Conservation (phyloP, 805 yeast genomes). For the Nakazawaea wyomingensis region DNA sequence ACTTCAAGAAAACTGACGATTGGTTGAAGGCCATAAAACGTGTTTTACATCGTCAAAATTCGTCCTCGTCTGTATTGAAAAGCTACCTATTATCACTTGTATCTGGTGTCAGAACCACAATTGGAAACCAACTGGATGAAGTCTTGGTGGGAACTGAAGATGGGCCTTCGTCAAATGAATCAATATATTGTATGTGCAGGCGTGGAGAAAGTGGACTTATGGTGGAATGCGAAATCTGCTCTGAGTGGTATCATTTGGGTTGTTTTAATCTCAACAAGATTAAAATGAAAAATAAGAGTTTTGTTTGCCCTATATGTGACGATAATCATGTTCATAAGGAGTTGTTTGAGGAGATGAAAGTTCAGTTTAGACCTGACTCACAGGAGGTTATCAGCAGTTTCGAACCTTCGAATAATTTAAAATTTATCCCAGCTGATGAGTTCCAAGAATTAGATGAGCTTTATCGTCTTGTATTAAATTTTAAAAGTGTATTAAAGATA, state of each 20-base stretch:
- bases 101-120: constrained; percentile 12
- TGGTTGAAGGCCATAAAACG: constrained; percentile 32
- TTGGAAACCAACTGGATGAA: constrained; percentile 21
- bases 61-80: constrained; percentile 24
- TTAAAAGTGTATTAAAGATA: not conserved
- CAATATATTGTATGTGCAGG: constrained; percentile 56
- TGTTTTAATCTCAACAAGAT: constrained; percentile 40
- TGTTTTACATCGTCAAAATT: constrained; percentile 30
- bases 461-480: not conserved
- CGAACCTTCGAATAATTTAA: not conserved
- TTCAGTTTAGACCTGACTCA: not conserved
- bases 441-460: constrained; percentile 3
- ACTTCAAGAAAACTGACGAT: constrained; percentile 25
- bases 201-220: constrained; percentile 54
- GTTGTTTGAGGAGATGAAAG: constrained; percentile 13
- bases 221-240: constrained; percentile 67
- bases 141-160: constrained; percentile 16
- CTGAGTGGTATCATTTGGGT: constrained; percentile 65
- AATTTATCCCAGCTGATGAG: constrained; percentile 8
- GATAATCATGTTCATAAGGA: constrained; percentile 17
- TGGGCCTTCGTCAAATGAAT: constrained; percentile 12
- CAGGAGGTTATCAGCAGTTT: not conserved
- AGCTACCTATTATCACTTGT: constrained; percentile 22
- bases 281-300: constrained; percentile 27
- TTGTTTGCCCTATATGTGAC: constrained; percentile 54